Conservation (phyloP, 805 yeast species). For the Nakazawaea populi region DNA sequence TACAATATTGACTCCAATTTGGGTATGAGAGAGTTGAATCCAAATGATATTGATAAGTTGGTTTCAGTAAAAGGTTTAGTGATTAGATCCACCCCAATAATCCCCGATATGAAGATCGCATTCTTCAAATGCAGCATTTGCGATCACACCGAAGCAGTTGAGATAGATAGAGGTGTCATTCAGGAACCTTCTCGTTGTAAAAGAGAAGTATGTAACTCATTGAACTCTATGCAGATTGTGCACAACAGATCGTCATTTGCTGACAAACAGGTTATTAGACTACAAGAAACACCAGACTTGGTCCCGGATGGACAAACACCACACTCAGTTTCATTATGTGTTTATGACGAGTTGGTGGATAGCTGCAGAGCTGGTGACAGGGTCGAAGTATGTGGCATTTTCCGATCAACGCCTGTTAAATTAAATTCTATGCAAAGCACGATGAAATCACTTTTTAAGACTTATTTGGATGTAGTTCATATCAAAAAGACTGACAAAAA, state of each 20-base stretch:
- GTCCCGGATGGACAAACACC: conserved; percentile 99
- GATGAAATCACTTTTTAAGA: conserved; percentile 78
- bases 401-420: conserved; percentile 87
- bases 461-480: conserved; percentile 92
- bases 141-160: conserved; percentile 86
- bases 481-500: conserved; percentile 79
- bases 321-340: conserved; percentile 89
- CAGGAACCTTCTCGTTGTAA: conserved; percentile 93
- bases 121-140: conserved; percentile 94
- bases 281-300: conserved; percentile 93
- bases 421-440: conserved; percentile 82
- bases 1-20: conserved; percentile 65
- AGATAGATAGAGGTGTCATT: conserved; percentile 90
- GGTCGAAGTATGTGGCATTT: conserved; percentile 91
- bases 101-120: conserved; percentile 97
- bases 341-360: conserved; percentile 94
- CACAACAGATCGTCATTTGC: conserved; percentile 93
- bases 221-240: conserved; percentile 81
- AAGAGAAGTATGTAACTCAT: conserved; percentile 75
- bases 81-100: conserved; percentile 79
- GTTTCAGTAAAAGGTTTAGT: conserved; percentile 90
- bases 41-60: conserved; percentile 89
- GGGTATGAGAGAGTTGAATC: conserved; percentile 92
- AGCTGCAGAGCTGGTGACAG: conserved; percentile 95
- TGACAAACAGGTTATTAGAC: conserved; percentile 88